Base-by-base conservation (phyloP, 352 stramenopile species). In the Globisporangium nunn region DNA sequence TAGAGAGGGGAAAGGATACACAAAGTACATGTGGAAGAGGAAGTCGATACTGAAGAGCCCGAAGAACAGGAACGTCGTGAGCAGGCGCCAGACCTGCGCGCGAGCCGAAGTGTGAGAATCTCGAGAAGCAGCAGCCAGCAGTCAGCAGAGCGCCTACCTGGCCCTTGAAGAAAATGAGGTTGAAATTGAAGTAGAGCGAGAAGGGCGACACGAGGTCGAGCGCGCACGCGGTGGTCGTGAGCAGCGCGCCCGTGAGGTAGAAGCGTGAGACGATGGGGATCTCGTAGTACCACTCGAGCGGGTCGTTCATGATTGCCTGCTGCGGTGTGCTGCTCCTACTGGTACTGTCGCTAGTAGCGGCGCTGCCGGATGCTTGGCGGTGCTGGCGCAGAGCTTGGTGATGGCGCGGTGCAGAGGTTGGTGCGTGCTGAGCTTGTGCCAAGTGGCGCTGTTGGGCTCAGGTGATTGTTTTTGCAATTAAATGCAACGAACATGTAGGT, bases 21-120 rank as follows among this genome's bases (percentile, higher is more conserved):
- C 85, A 75, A 99, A 99, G 79, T 99, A 99, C 96, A 99, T 99
- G 80, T 99, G 96, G 74, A 99, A 99, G 44, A 99, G 72, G 71
- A 99, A 99, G 64, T 99, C 96, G 44, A 99, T 81, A 50, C 91
- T 98, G 61, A 99, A 99, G 53, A 97, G 87, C 18, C 97, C 97
- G 74, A 99, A 99, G 85, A 99, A 99, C 47, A 99, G 72, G 76
- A 99, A 99, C 50, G 96, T 98, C 52, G 95, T 98, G 53, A 99
- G 61, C 23, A 99, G 72, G 51, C 97, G 78, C 97, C 97, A 99
- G 33, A 94, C 67, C 84, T 94, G 55, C 47, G 12, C 58, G 59
- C 28, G 12, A 47, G 18, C 1, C 31, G 15, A 56, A 0, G 56
- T 29, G 41, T 17, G 23, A 28, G 50, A 57, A 10, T 17, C 23